phyloP scores from a whole-genome alignment of 2,329 filamentous ascomycete genomes.

The Kalmusia sp. region DNA sequence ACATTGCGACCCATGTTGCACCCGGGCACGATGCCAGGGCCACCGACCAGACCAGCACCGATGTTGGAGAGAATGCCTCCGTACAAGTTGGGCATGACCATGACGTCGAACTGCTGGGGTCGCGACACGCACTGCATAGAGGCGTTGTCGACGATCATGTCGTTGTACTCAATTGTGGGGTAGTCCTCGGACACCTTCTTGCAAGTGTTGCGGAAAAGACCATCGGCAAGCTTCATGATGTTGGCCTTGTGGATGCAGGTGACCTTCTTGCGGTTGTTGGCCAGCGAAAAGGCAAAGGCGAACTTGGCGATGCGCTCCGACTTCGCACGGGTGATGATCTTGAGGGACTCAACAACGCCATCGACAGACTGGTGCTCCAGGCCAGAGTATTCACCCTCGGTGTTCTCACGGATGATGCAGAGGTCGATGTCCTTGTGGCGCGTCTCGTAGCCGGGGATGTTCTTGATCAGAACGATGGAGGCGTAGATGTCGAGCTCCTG shows the following conservation, averaged over 20 bases:
- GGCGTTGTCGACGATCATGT: conserved; percentile 99
- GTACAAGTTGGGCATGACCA: conserved; percentile 99
- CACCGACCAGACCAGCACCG: conserved; percentile 93
- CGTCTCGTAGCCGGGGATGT: conserved; percentile 97
- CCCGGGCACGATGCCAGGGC: conserved; percentile 94
- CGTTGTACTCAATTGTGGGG: conserved; percentile 92
- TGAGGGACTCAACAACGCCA: conserved; percentile 97
- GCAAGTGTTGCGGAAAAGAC: conserved; percentile 98
- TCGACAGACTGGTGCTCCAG: conserved; percentile 97
- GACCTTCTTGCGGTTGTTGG: conserved; percentile 99
- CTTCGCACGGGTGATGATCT: conserved; percentile 99
- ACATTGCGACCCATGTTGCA: conserved; percentile 99
- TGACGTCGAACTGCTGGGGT: conserved; percentile 98
- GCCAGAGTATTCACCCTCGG: conserved; percentile 98
- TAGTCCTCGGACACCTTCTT: conserved; percentile 93
- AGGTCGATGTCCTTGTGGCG: conserved; percentile 97
- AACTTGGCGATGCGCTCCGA: conserved; percentile 99
- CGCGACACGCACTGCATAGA: conserved; percentile 98
- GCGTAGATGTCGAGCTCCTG: conserved; percentile 99
- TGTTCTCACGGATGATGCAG: conserved; percentile 99
- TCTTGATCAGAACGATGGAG: conserved; percentile 97
- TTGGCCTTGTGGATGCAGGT: conserved; percentile 99
- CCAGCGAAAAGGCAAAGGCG: conserved; percentile 95
- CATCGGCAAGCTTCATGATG: conserved; percentile 99
- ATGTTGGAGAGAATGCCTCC: conserved; percentile 99